Base-by-base conservation (phyloP, 2,329 filamentous ascomycete genomes). In the Colletotrichum chrysophilum region DNA sequence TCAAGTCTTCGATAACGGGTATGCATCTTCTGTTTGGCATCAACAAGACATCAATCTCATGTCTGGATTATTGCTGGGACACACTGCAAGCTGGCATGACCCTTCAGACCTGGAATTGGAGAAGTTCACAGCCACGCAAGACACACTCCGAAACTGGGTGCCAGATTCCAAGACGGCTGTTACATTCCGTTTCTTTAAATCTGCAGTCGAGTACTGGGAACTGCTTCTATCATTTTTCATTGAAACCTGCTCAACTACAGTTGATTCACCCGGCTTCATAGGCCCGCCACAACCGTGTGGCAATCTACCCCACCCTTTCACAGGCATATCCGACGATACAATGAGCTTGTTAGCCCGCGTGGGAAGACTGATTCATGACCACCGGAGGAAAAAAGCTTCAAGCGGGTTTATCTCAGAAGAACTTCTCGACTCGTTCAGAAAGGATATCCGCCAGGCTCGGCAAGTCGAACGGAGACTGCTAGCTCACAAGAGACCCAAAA, bases 331-430 rank as follows among this genome's bases (percentile, higher is more conserved):
- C 43, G 43, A 48, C 0, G 18, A 21, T 10, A 48, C 43, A 0
- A 48, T 21, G 43, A 13, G 18, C 18, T 12, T 48, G 9, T 6
- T 48, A 48, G 43, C 43, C 18, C 18, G 43, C 18, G 18, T 48
- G 43, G 43, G 18, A 48, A 21, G 18, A 48, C 5, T 48, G 10
- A 48, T 21, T 7, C 3, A n/a, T 48, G 18, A 4, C 43, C 43
- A 48, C 10, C 43, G 43, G 43, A 21, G 18, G 43, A 4, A 4
- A 21, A 0, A 3, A n/a, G 18, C 18, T 12, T 12, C 3, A n/a
- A n/a, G 0, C 9, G 1, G 0, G 0, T 48, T 48, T 2, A 21
- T 48, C 18, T n/a, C 9, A 48, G 43, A 48, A 48, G 18, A 48
- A 21, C 18, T 21, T 21, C 10, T 48, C 43, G 43, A 48, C 0